Base-by-base conservation (phyloP, 1,284 basidiomycete species). In the Cutaneotrichosporon sp. region DNA sequence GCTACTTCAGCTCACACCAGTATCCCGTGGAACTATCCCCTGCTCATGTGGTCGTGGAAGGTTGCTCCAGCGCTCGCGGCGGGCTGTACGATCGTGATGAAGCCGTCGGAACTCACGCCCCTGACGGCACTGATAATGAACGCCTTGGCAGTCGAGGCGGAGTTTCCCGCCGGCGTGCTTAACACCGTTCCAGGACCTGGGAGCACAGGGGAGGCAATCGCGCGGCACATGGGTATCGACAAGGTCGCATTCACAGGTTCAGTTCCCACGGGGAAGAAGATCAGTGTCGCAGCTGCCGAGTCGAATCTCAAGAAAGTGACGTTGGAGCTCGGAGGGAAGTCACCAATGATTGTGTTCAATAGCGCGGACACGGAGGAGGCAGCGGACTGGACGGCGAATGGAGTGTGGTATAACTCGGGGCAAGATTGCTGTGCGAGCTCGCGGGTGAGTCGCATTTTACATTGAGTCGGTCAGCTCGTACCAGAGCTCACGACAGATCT, bases 11-110 rank as follows among this genome's bases (percentile, higher is more conserved):
- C 42, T 50, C 46, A 48, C 46, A 14, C 33, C 65, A 89, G 87
- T 62, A 89, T 90, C 60, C 88, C 88, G 11, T 90, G 87, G 87
- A 92, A 93, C 76, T 93, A 91, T 71, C 91, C 90, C 14, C 86
- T 94, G 70, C 82, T 82, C 62, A 92, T 93, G 89, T 89, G 88
- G 85, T 79, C 85, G 9, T 93, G 90, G 89, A 93, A 93, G 76
- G 80, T 92, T 47, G 90, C 85, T 9, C 91, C 91, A 25, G 91
- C 91, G 4, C 80, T 94, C 48, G 90, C 92, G 7, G 84, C 84
- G 37, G 72, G 71, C 22, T 71, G 70, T 55, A 64, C 63, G 16
- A 56, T 74, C 46, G 57, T 74, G 55, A 68, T 74, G 62, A 74
- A 97, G 75, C 88, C 92, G 9, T 89, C 90, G 31, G 92, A 97